A percentile compares a stretch with the other conserved stretches of the same genome.
phyloP scores from a whole-genome alignment of 129 eudicot species.

The Oenanthe sinensis region DNA sequence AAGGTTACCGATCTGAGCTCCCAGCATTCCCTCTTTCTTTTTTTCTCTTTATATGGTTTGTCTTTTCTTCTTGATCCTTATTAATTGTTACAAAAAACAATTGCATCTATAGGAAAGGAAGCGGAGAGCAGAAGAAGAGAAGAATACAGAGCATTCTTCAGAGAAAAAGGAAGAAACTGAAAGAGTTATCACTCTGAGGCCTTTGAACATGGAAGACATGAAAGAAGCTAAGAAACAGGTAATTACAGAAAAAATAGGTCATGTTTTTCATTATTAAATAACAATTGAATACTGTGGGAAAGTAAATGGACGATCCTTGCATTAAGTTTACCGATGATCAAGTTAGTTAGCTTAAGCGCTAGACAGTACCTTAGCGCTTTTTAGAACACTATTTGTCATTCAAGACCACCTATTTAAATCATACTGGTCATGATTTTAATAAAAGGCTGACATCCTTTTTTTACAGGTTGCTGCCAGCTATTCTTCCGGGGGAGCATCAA shows the following conservation, averaged over 20 bases:
- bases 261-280: no score
- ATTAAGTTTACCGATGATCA: no score
- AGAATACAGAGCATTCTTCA: constrained; percentile 27
- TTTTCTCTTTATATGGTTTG: background rate
- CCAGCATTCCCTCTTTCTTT: background rate
- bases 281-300: background rate
- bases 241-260: background rate
- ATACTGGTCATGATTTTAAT: background rate
- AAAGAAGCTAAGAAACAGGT: constrained; percentile 88
- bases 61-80: background rate
- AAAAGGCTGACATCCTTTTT: background rate
- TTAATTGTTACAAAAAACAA: background rate
- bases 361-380: no score
- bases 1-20: constrained; percentile 8
- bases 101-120: constrained; percentile 44
- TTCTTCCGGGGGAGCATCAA: constrained; percentile 65
- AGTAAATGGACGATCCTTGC: background rate
- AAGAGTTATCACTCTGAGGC: constrained; percentile 55
- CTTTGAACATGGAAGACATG: constrained; percentile 90
- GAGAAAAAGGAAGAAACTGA: constrained; percentile 42
- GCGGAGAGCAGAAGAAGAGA: constrained; percentile 25
- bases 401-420: background rate
- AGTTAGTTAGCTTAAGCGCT: no score
- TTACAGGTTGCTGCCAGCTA: constrained; percentile 86
- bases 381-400: no score